Conservation (phyloP, 2,329 filamentous ascomycete genomes). For the Helotiales sp. region DNA sequence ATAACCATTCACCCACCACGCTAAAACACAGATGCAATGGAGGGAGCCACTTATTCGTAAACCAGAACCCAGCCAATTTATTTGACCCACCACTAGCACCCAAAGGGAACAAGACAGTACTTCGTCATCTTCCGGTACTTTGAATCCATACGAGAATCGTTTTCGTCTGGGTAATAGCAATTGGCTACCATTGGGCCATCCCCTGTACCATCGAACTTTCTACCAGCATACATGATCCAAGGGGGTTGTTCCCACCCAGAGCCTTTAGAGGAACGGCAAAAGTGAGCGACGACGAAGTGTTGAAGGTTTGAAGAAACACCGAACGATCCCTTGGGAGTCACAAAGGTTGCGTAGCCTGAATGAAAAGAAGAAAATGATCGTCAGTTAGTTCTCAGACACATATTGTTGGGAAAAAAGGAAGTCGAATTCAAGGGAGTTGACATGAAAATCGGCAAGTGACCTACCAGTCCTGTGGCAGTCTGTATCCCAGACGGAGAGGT, state of each 20-base stretch:
- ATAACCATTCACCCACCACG: too few species aligned
- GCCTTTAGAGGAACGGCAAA: too few species aligned
- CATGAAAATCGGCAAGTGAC: background rate
- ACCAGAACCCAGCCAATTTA: background rate
- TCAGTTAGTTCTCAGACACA: background rate
- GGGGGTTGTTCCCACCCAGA: background rate
- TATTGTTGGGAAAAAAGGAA: background rate
- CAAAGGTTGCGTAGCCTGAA: background rate
- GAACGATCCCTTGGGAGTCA: background rate
- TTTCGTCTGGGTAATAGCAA: background rate
- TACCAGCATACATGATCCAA: background rate
- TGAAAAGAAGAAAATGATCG: too few species aligned
- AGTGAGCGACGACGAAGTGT: background rate
- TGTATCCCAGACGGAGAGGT: background rate
- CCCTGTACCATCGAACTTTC: background rate
- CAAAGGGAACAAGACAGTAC: background rate
- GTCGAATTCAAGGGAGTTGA: background rate
- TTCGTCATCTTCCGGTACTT: background rate
- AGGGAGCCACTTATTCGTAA: background rate
- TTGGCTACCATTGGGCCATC: background rate
- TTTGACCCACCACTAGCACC: background rate
- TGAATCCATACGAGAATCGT: background rate
- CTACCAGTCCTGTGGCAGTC: background rate
- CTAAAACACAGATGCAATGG: too few species aligned
- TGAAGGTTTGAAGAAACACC: background rate